Conservation (phyloP, 1,139 yeast species). For the Suhomyces bokatorum region DNA sequence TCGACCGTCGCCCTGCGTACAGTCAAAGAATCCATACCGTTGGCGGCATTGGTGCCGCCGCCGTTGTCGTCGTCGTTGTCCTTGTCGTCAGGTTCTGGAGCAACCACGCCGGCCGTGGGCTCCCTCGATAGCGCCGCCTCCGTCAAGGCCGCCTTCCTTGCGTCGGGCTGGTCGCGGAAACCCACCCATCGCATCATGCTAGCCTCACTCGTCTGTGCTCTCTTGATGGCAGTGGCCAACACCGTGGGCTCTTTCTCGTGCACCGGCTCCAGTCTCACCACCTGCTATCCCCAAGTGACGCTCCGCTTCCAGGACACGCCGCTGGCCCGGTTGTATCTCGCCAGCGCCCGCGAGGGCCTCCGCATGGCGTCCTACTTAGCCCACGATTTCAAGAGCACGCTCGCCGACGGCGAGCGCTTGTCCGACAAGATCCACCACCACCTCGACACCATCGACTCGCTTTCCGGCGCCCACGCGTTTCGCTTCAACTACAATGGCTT, state of each 20-base stretch:
- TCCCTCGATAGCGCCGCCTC: neutral
- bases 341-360: slow-evolving; percentile 49
- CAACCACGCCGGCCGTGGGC: neutral
- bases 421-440: slow-evolving; percentile 18
- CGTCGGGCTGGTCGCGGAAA: neutral
- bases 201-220: slow-evolving; percentile 9
- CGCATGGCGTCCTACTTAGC: slow-evolving; percentile 57
- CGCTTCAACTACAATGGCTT: slow-evolving; percentile 51
- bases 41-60: no score
- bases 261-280: slow-evolving; percentile 11
- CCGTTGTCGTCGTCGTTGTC: no score
- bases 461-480: slow-evolving; percentile 42
- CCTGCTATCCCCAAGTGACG: slow-evolving; percentile 49
- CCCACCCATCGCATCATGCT: slow-evolving; percentile 1
- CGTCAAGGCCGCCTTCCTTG: neutral
- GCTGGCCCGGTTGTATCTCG: slow-evolving; percentile 29
- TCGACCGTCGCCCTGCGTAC: neutral
- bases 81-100: no score
- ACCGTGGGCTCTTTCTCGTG: slow-evolving; percentile 15
- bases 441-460: slow-evolving; percentile 42
- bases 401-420: slow-evolving; percentile 22
- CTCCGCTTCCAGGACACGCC: slow-evolving; percentile 38
- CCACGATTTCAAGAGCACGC: slow-evolving; percentile 44
- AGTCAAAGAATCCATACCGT: neutral
- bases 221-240: slow-evolving; percentile 11